These are phyloP conservation scores for Cyberlindnera mrakii DNA, from an alignment of 805 yeast genomes.

Conservation along the genomic window DNA sequence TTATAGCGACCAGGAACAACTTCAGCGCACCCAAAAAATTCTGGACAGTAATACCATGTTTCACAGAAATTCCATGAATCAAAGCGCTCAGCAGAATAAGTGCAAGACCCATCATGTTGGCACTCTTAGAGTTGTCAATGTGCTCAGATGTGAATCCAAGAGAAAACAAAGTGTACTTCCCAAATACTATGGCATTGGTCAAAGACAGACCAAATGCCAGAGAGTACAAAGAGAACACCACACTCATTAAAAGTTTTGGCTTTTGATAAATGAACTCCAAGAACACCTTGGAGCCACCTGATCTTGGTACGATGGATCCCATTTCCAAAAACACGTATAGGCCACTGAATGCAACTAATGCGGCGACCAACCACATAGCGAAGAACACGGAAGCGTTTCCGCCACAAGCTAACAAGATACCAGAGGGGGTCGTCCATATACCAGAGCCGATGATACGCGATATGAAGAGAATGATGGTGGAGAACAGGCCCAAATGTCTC, in stretches of 20 bases:
- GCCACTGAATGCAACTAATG: conserved; percentile 59
- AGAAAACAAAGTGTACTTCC: conserved; percentile 48
- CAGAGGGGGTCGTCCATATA: conserved; percentile 66
- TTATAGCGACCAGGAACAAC: conserved; percentile 43
- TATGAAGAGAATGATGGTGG: conserved; percentile 58
- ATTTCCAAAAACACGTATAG: conserved; percentile 60
- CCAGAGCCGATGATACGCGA: conserved; percentile 76
- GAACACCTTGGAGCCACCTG: conserved; percentile 74
- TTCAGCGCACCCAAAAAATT: conserved; percentile 60
- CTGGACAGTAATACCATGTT: conserved; percentile 54
- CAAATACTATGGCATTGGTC: conserved; percentile 54
- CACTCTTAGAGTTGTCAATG: conserved; percentile 23
- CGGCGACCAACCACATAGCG: conserved; percentile 57
- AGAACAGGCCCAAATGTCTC: conserved; percentile 63
- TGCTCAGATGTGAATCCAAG: conserved; percentile 34
- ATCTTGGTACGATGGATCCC: conserved; percentile 64
- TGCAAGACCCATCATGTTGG: conserved; percentile 36
- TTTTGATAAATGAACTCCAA: conserved; percentile 58
- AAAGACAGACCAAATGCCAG: conserved; percentile 50
- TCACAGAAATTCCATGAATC: conserved; percentile 55
- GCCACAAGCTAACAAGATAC: conserved; percentile 60
- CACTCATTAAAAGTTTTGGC: conserved; percentile 52
- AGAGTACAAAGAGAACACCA: conserved; percentile 41
- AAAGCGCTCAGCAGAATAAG: conserved; percentile 31
- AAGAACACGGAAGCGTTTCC: conserved; percentile 59